Conservation (phyloP, 345 rosid genomes). For the Acer yangbiense region DNA sequence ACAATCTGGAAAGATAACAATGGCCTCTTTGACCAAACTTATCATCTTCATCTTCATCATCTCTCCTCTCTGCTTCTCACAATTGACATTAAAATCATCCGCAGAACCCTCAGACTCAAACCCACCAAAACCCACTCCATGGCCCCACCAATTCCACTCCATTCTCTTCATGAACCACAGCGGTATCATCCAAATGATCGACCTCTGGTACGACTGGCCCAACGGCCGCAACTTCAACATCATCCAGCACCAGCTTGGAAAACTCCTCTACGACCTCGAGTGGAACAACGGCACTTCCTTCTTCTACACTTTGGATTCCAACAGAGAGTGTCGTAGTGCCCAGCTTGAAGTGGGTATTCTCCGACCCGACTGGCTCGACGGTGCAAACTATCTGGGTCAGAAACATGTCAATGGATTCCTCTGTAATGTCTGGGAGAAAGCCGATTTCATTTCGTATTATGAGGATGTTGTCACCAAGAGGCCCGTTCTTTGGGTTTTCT, state of each 20-base stretch:
- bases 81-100: not conserved
- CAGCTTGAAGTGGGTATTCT: slow-evolving; percentile 60
- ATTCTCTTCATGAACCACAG: slow-evolving; percentile 48
- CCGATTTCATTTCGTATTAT: slow-evolving; percentile 58
- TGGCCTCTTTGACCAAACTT: slow-evolving; percentile 4
- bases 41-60: slow-evolving; percentile 9
- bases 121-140: slow-evolving; percentile 42
- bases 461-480: slow-evolving; percentile 58
- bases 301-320: slow-evolving; percentile 42
- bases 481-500: slow-evolving; percentile 60
- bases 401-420: slow-evolving; percentile 50
- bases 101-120: not conserved
- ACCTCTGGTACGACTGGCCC: slow-evolving; percentile 73
- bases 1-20: not conserved
- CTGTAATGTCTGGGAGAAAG: slow-evolving; percentile 70
- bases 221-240: slow-evolving; percentile 66
- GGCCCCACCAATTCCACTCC: slow-evolving; percentile 62
- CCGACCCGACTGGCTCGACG: slow-evolving; percentile 63
- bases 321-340: slow-evolving; percentile 29
- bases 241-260: slow-evolving; percentile 50
- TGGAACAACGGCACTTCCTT: slow-evolving; percentile 70
- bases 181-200: slow-evolving; percentile 43
- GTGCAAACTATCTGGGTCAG: slow-evolving; percentile 58
- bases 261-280: slow-evolving; percentile 53
- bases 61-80: not conserved